Base-by-base conservation (phyloP, 2,329 filamentous ascomycete genomes). In the Paraphaeosphaeria minitans region DNA sequence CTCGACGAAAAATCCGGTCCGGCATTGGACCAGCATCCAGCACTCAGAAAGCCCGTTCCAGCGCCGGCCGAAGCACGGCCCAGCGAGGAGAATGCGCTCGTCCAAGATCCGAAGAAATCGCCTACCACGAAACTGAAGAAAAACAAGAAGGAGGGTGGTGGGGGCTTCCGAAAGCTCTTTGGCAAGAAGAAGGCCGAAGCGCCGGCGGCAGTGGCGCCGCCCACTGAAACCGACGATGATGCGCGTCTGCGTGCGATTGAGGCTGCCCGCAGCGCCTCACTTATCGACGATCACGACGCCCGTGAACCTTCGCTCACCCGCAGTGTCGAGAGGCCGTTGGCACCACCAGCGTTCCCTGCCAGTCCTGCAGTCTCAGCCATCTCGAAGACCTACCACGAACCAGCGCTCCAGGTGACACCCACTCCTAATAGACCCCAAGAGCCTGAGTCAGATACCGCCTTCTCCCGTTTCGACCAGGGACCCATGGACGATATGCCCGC, bases 401-500 rank as follows among this genome's bases (percentile, higher is more conserved):
- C 81, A 14, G 78, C 81, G 12, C 78, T 82, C 16, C 79, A 83
- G 24, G 77, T 79, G 37, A 73, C 86, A 4, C 89, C 89, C 6
- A 85, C 83, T 4, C 82, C 89, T 37, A 85, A 87, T 67, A 87
- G 83, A 0, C 77, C 79, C 9, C 85, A 90, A 61, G 83, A 82
- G 8, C 77, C 79, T 43, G 83, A 89, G 65, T 85, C 86, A n/a
- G 80, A 82, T 33, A 78, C 83, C 12, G 88, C 88, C 56, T 88
- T 88, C 69, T 84, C 84, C 16, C 82, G 81, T 24, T 98, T 98
- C 71, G 90, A 95, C 70, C 94, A 98, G 78, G 95, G 93, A 2
- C 95, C 95, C 1, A 83, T 97, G 24, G 77, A 85, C 10, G 93
- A 98, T 57, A 90, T 95, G 75, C 94, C 95, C 3, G 91, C 93